Conservation (phyloP, 148 eudicot genomes). For the Oxyria digyna region DNA sequence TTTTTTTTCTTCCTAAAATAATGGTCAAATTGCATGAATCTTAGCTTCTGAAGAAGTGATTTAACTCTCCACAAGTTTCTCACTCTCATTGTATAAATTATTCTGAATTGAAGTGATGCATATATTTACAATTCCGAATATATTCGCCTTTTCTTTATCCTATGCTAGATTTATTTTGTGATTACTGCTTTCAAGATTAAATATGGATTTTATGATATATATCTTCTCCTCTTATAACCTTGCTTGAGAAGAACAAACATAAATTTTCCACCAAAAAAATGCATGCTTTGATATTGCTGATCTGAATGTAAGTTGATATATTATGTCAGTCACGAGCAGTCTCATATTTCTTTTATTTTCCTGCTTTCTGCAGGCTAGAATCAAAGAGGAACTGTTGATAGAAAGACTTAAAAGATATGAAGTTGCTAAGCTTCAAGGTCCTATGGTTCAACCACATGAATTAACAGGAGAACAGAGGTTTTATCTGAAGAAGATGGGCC, state of each 20-base stretch:
- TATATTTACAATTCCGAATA: not conserved
- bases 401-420: conserved; percentile 81
- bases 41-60: not conserved
- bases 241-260: not conserved
- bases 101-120: not conserved
- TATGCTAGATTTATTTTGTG: not conserved
- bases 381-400: conserved; percentile 59
- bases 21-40: not conserved
- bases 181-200: not conserved
- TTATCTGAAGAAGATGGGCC: conserved; percentile 88
- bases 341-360: not conserved
- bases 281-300: not conserved
- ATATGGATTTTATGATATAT: not conserved
- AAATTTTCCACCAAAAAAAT: not conserved
- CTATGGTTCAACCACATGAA: conserved; percentile 52
- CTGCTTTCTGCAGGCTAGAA: conserved; percentile 46
- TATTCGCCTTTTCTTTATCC: not conserved
- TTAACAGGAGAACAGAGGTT: conserved; percentile 80
- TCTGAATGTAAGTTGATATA: not conserved
- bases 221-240: not conserved
- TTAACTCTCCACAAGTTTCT: not conserved
- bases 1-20: not conserved
- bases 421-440: conserved; percentile 69
- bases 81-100: not conserved
- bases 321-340: not conserved